Percentiles rank a stretch among this genome's conserved stretches.
These are phyloP conservation scores for Calocybe indica DNA, from an alignment of 768 basidiomycete species.

Conservation along the genomic window DNA sequence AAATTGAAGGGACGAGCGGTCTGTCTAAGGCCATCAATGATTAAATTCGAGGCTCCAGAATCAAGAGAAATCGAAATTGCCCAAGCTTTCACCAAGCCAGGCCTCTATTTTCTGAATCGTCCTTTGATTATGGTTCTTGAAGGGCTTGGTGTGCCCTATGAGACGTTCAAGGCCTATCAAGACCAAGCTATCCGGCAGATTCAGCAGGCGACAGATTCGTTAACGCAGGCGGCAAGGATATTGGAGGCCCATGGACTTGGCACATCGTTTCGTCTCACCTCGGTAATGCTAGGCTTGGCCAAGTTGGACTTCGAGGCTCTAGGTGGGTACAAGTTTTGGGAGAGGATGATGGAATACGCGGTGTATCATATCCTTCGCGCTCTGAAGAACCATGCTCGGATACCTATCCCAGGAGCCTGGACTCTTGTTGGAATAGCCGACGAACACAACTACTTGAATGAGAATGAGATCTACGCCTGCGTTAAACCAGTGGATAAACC, in stretches of 20 bases:
- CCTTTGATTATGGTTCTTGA: constrained; percentile 64
- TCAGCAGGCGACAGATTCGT: constrained; percentile 31
- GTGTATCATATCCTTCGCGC: constrained; percentile 60
- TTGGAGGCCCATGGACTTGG: constrained; percentile 57
- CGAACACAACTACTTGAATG: constrained; percentile 44
- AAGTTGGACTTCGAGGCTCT: constrained; percentile 38
- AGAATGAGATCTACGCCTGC: constrained; percentile 58
- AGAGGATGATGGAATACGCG: constrained; percentile 45
- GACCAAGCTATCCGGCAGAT: constrained; percentile 45
- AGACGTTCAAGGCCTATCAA: constrained; percentile 50
- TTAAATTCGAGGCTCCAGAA: constrained; percentile 53
- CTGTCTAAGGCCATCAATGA: constrained; percentile 54
- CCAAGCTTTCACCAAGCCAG: constrained; percentile 54
- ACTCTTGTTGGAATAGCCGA: constrained; percentile 74
- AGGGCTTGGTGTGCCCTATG: constrained; percentile 50
- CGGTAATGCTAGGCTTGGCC: constrained; percentile 41
- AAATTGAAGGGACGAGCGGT: constrained; percentile 42
- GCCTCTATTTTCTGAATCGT: constrained; percentile 51
- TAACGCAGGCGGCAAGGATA: constrained; percentile 39
- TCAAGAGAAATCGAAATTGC: constrained; percentile 57
- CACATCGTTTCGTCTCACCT: constrained; percentile 47
- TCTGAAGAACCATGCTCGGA: constrained; percentile 60
- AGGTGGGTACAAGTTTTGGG: constrained; percentile 39
- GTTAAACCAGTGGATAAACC: constrained; percentile 34
- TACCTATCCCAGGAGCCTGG: constrained; percentile 57